Evolutionary conservation across 805 yeast genomes (phyloP).

Genomic region (Lipomyces orientalis): DNA sequence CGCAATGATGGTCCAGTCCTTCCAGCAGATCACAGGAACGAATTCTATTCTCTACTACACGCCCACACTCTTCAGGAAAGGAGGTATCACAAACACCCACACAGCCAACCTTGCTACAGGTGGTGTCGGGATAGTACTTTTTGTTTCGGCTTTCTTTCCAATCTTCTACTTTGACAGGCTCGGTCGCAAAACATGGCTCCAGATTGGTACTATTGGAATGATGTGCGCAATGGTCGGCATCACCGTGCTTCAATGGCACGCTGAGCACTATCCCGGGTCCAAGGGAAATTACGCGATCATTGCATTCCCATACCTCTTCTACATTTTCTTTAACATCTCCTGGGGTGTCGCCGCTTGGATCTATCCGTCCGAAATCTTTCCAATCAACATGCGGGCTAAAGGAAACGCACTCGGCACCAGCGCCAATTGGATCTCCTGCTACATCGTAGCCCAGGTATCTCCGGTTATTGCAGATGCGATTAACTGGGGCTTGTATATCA

Average conservation of each 20-base stretch:
- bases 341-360: slow-evolving; percentile 39
- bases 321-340: slow-evolving; percentile 42
- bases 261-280: neutral
- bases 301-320: slow-evolving; percentile 31
- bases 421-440: slow-evolving; percentile 80
- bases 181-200: slow-evolving; percentile 69
- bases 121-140: slow-evolving; percentile 45
- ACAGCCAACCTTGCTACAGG: slow-evolving; percentile 51
- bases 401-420: slow-evolving; percentile 91
- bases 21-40: slow-evolving; percentile 48
- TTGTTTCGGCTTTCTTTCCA: slow-evolving; percentile 51
- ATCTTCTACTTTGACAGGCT: slow-evolving; percentile 58
- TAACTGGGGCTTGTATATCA: slow-evolving; percentile 28
- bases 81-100: slow-evolving; percentile 54
- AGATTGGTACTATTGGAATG: slow-evolving; percentile 39
- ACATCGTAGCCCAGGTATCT: slow-evolving; percentile 68
- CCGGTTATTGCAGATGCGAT: slow-evolving; percentile 48
- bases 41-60: slow-evolving; percentile 55
- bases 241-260: neutral
- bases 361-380: slow-evolving; percentile 55
- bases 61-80: slow-evolving; percentile 56
- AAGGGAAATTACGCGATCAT: neutral
- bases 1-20: slow-evolving; percentile 13
- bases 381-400: slow-evolving; percentile 80
- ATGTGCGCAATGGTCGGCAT: slow-evolving; percentile 4